Percentiles rank a stretch among this genome's conserved stretches.
Conservation (phyloP, 78 protist genomes). For the Dictyostelium purpureum region DNA sequence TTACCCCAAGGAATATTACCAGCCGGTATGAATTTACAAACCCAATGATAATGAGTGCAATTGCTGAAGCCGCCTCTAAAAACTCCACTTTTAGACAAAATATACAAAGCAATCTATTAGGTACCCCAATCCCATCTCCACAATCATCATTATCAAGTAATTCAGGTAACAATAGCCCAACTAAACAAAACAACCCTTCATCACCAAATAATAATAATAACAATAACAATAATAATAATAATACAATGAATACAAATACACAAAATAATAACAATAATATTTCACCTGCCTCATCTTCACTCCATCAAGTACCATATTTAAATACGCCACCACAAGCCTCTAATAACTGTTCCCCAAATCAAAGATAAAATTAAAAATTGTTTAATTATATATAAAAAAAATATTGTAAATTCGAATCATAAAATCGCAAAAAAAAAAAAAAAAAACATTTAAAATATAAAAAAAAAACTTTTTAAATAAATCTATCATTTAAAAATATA, state of each 20-base stretch:
- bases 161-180: slow-evolving; percentile 40
- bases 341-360: not conserved
- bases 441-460: not conserved
- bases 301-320: slow-evolving; percentile 53
- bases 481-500: too few species aligned
- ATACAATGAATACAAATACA: not conserved
- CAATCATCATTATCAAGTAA: not conserved
- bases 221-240: not conserved
- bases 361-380: not conserved
- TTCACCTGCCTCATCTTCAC: not conserved
- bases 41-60: slow-evolving; percentile 67
- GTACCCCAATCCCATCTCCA: slow-evolving; percentile 57
- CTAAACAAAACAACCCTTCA: not conserved
- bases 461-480: not conserved
- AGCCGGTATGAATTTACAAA: slow-evolving; percentile 57
- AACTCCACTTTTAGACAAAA: slow-evolving; percentile 23
- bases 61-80: slow-evolving; percentile 73
- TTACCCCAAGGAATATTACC: slow-evolving; percentile 45
- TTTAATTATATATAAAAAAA: not conserved
- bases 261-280: not conserved
- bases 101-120: not conserved
- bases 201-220: not conserved
- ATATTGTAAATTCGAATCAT: not conserved
- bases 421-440: not conserved
- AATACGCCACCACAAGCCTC: slow-evolving; percentile 66